A percentile compares a stretch with the other conserved stretches of the same genome.
These are phyloP conservation scores for Suillus subluteus DNA, from an alignment of 768 basidiomycete genomes.

Conservation along the genomic window DNA sequence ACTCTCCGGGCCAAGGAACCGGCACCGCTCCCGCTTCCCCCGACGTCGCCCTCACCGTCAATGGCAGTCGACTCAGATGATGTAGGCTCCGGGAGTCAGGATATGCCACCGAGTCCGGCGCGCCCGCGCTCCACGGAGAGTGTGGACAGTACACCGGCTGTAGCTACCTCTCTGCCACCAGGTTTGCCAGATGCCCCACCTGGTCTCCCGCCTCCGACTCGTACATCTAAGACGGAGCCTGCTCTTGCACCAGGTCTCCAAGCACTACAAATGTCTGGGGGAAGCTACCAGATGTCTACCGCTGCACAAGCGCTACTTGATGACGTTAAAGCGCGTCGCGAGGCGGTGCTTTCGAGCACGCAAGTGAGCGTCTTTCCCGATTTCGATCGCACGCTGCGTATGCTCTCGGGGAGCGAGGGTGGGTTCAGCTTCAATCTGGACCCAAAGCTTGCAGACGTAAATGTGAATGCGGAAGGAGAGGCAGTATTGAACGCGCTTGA, in stretches of 20 bases:
- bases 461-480: constrained; percentile 38
- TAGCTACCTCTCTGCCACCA: constrained; percentile 44
- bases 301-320: constrained; percentile 85
- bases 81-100: constrained; percentile 45
- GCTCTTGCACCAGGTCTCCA: constrained; percentile 47
- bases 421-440: constrained; percentile 90
- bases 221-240: constrained; percentile 53
- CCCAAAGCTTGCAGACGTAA: constrained; percentile 64
- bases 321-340: constrained; percentile 78
- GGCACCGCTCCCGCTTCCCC: constrained; percentile 36
- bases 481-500: constrained; percentile 53
- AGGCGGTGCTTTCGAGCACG: constrained; percentile 48
- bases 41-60: constrained; percentile 51
- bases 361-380: constrained; percentile 81
- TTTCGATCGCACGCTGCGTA: constrained; percentile 81
- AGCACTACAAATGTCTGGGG: constrained; percentile 51
- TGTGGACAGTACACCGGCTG: constrained; percentile 32
- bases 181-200: constrained; percentile 58
- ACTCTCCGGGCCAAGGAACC: constrained; percentile 44
- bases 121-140: constrained; percentile 47
- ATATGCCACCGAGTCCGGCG: constrained; percentile 44
- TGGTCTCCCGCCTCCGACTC: constrained; percentile 55
- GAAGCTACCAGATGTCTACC: constrained; percentile 84
- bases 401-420: constrained; percentile 63
- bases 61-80: constrained; percentile 58